Conservation (phyloP, 139 green algal species). For the Choricystis sp. region DNA sequence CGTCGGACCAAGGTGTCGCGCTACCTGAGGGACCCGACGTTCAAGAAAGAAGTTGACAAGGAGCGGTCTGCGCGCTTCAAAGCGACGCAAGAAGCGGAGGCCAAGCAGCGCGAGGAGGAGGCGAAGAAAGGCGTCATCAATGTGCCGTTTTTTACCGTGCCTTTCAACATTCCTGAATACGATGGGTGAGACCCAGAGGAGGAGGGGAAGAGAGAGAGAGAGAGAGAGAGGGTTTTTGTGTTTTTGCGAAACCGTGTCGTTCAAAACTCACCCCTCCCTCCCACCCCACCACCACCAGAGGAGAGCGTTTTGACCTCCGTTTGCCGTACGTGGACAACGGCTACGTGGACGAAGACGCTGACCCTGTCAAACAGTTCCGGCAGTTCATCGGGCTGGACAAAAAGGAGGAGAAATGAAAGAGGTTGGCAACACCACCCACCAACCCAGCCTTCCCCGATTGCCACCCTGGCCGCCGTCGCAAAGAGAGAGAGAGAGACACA, state of each 20-base stretch:
- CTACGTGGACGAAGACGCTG: constrained; percentile 30
- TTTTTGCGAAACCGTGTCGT: constrained; percentile 8
- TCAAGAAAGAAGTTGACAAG: constrained; percentile 33
- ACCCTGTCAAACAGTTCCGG: constrained; percentile 8
- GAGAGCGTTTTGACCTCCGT: background rate
- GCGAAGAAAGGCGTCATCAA: constrained; percentile 13
- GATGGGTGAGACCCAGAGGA: no score
- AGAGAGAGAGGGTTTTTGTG: no score
- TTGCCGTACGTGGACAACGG: constrained; percentile 5
- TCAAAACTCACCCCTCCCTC: constrained; percentile 9
- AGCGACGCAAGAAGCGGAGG: no score
- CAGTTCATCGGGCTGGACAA: constrained; percentile 25
- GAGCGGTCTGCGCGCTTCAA: constrained; percentile 20
- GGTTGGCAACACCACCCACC: no score
- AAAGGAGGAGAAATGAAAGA: constrained; percentile 18
- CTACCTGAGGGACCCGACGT: constrained; percentile 23
- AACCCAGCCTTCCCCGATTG: no score
- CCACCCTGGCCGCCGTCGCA: no score
- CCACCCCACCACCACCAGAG: background rate
- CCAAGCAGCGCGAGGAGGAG: constrained; percentile 14
- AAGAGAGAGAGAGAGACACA: no score
- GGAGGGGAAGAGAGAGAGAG: no score
- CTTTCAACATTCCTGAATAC: constrained; percentile 10
- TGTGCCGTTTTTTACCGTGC: constrained; percentile 8
- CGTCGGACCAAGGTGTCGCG: constrained; percentile 13